Evolutionary conservation across 768 basidiomycete species (phyloP).

Genomic region (Macrolepiota dolichaula): DNA sequence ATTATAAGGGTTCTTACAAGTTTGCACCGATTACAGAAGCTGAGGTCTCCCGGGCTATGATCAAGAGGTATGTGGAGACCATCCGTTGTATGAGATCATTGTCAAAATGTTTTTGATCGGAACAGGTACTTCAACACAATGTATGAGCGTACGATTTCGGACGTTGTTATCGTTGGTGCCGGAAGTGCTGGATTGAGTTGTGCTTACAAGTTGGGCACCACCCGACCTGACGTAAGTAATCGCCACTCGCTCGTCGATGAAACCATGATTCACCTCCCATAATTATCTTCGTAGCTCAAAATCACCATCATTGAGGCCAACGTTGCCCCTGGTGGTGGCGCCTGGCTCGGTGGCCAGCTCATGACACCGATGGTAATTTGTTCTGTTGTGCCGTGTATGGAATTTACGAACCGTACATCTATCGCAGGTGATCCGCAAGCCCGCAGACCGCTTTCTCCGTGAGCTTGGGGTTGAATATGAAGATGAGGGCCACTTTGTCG

Average conservation of each 20-base stretch:
- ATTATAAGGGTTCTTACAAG: constrained; percentile 61
- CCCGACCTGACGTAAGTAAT: constrained; percentile 55
- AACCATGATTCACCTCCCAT: not conserved
- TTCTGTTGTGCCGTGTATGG: not conserved
- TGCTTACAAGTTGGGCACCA: constrained; percentile 68
- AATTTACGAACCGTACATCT: not conserved
- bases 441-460: constrained; percentile 66
- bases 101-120: not conserved
- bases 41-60: constrained; percentile 75
- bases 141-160: constrained; percentile 73
- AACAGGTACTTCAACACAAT: constrained; percentile 68
- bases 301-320: constrained; percentile 66
- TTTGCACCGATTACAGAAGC: constrained; percentile 77
- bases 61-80: constrained; percentile 48
- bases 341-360: constrained; percentile 76
- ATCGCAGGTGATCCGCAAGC: constrained; percentile 68
- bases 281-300: constrained; percentile 34
- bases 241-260: not conserved
- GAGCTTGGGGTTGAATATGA: constrained; percentile 73
- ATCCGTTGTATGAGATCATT: not conserved
- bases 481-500: constrained; percentile 73
- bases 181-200: constrained; percentile 69
- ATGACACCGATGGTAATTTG: constrained; percentile 71
- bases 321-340: constrained; percentile 77
- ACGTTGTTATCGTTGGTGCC: constrained; percentile 75